Base-by-base conservation (phyloP, 768 basidiomycete genomes). In the Baorangia bicolor region DNA sequence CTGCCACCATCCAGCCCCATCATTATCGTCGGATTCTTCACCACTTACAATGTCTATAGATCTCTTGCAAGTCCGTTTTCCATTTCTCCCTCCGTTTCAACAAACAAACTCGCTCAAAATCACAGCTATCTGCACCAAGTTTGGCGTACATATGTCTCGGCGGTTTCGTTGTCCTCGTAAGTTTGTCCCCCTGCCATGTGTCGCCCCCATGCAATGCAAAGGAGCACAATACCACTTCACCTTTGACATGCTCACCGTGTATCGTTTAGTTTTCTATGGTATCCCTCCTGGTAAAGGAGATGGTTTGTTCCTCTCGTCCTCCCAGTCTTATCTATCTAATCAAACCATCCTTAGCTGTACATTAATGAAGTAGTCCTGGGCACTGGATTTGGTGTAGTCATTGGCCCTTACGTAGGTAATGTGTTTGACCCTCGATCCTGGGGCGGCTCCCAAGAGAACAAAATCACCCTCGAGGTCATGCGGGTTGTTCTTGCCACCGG, bases 321-420 rank as follows among this genome's bases (percentile, higher is more conserved):
- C 42, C 3, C 5, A 21, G 28, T 47, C 30, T 27, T 9, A 12
- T 50, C 14, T 41, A 38, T 45, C 28, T 28, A 35, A 12, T 49
- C 0, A 42, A 33, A 23, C 16, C n/a, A 7, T 20, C 37, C 25
- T 16, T 48, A 92, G 83, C 65, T 96, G 6, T 97, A 88, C 65
- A 83, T 97, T 60, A 97, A 94, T 62, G 96, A 99, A 77, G 94
- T 96, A 34, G 87, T 95, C 30, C 85, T 97, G 25, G 94, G 93
- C 2, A 95, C 94, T 0, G 78, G 79, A 0, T 86, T 86, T 54
- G 76, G 78, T 1, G 56, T 78, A 5, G 33, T 84, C 45, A 81
- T 89, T 50, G 90, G 93, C 3, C 94, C 92, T 6, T 78, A 92
- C 55, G 82, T 78, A 45, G 82, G 84, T 28, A 79, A 81, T 34